phyloP scores from a whole-genome alignment of 306 rosid species.

The Chamaecrista fasciculata region DNA sequence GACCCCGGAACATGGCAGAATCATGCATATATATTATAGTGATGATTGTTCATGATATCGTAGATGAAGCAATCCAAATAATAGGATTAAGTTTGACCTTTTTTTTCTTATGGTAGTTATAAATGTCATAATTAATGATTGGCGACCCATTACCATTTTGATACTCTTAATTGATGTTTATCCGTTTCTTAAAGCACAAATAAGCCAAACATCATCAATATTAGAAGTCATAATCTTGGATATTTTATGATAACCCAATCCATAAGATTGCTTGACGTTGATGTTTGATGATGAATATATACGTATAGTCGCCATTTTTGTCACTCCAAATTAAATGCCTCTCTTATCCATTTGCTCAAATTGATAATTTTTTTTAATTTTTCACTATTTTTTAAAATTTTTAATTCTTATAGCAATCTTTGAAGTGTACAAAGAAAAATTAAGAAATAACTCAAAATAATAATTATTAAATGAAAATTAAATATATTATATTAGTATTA shows the following conservation, averaged over 20 bases:
- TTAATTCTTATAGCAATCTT: too few species aligned
- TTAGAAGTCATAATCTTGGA: background rate
- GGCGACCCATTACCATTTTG: conserved; percentile 30
- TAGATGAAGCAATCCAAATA: conserved; percentile 17
- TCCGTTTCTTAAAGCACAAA: conserved; percentile 25
- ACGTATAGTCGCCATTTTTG: conserved; percentile 12
- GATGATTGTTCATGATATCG: too few species aligned
- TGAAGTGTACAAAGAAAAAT: too few species aligned
- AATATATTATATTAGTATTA: too few species aligned
- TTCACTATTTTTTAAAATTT: too few species aligned
- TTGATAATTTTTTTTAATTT: background rate
- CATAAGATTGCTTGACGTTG: conserved; percentile 33
- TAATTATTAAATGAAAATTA: too few species aligned
- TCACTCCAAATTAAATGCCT: conserved; percentile 32
- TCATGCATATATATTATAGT: too few species aligned
- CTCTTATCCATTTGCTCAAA: background rate
- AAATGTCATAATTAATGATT: conserved; percentile 12
- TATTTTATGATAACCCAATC: conserved; percentile 32
- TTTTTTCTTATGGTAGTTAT: conserved; percentile 5
- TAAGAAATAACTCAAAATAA: too few species aligned
- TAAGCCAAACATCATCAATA: conserved; percentile 24
- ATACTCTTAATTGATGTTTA: conserved; percentile 32
- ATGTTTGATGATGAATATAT: conserved; percentile 13
- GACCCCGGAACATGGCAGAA: background rate
- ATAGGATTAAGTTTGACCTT: conserved; percentile 21